A percentile compares a stretch with the other conserved stretches of the same genome.
These are phyloP conservation scores for Erigeron philadelphicus DNA, from an alignment of 140 eudicot genomes.

Conservation along the genomic window DNA sequence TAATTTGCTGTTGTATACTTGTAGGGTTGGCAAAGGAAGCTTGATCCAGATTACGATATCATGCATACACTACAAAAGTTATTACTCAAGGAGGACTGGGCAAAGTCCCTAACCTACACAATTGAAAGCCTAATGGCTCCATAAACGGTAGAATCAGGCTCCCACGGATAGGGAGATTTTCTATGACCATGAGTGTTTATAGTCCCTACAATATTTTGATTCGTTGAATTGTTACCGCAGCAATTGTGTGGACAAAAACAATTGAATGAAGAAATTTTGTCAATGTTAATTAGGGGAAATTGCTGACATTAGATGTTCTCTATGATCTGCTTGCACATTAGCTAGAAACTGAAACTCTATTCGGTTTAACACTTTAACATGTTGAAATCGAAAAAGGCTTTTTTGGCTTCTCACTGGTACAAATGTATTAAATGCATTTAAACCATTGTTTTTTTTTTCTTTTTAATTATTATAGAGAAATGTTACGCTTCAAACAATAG, in stretches of 20 bases:
- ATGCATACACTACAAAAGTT: conserved; percentile 81
- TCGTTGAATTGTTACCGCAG: background rate
- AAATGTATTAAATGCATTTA: too few species aligned
- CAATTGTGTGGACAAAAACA: background rate
- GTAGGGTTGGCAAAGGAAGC: conserved; percentile 99
- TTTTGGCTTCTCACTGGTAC: too few species aligned
- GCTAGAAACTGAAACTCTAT: too few species aligned
- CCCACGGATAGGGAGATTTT: background rate
- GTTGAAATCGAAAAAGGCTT: too few species aligned
- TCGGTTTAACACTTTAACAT: too few species aligned
- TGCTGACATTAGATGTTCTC: too few species aligned
- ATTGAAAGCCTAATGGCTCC: conserved; percentile 95
- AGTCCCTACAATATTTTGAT: background rate
- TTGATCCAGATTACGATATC: conserved; percentile 88
- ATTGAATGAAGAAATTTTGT: too few species aligned
- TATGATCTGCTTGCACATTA: too few species aligned
- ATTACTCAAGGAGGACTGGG: conserved; percentile 86
- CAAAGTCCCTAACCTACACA: conserved; percentile 74
- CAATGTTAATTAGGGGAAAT: too few species aligned
- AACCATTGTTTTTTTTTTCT: too few species aligned
- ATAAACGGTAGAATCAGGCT: conserved; percentile 13
- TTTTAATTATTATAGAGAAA: too few species aligned
- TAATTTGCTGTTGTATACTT: conserved; percentile 1
- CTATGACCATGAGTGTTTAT: conserved; percentile 21
- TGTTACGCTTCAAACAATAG: too few species aligned